phyloP scores from a whole-genome alignment of 1,284 basidiomycete genomes.

The Heterobasidion irregulare region DNA sequence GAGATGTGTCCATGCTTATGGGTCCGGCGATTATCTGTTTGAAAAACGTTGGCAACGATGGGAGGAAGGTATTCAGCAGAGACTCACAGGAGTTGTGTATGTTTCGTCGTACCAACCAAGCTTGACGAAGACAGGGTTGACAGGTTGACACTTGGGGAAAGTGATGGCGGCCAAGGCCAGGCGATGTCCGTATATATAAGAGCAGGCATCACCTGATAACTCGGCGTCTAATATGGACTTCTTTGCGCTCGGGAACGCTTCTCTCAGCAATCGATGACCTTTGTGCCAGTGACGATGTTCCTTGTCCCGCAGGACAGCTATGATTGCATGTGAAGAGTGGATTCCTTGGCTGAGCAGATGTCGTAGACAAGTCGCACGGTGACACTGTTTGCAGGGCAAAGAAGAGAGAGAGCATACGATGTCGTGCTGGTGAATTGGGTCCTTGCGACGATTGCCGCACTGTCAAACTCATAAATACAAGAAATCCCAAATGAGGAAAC shows the following conservation, averaged over 20 bases:
- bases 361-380: constrained; percentile 36
- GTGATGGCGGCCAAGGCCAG: constrained; percentile 27
- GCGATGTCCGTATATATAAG: constrained; percentile 18
- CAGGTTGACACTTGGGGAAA: constrained; percentile 32
- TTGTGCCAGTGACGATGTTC: constrained; percentile 33
- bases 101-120: constrained; percentile 46
- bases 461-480: neutral
- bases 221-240: constrained; percentile 23
- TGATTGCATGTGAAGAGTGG: constrained; percentile 45
- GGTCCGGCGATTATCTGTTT: neutral
- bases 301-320: constrained; percentile 21
- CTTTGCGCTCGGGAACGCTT: neutral
- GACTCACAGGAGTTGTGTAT: neutral
- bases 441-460: neutral
- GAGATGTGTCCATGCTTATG: neutral
- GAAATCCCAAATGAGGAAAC: neutral
- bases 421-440: neutral
- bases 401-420: neutral
- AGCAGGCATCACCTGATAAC: constrained; percentile 25
- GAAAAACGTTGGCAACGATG: too few relatives aligned
- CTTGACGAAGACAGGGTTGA: constrained; percentile 23
- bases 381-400: constrained; percentile 42
- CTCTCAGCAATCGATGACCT: constrained; percentile 21
- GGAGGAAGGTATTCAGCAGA: neutral
- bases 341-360: constrained; percentile 39